Evolutionary conservation across 2,329 filamentous ascomycete genomes (phyloP).

Genomic region (Xylariaceae sp.): DNA sequence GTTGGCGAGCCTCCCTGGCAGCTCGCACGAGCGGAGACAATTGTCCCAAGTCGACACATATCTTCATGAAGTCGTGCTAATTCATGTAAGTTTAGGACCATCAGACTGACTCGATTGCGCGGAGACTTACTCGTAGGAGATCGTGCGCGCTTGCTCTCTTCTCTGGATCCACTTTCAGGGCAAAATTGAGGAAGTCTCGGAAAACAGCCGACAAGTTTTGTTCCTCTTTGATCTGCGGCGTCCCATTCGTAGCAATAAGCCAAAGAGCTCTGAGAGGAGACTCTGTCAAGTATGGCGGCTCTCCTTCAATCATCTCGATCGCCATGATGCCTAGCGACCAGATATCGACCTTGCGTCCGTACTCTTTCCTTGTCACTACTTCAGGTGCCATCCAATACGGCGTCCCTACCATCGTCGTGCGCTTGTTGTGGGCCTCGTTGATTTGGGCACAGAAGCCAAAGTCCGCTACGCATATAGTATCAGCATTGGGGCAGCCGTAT

Average conservation of each 20-base stretch:
- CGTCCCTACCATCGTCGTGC: conserved; percentile 97
- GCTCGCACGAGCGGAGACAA: conserved; percentile 83
- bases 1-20: conserved; percentile 76
- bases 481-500: conserved; percentile 4
- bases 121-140: conserved; percentile 71
- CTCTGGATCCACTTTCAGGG: conserved; percentile 93
- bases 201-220: conserved; percentile 76
- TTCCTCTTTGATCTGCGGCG: conserved; percentile 91
- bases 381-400: conserved; percentile 99
- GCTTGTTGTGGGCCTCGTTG: conserved; percentile 94
- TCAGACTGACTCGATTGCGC: conserved; percentile 13
- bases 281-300: conserved; percentile 94
- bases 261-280: conserved; percentile 89
- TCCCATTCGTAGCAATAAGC: conserved; percentile 95
- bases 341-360: conserved; percentile 96
- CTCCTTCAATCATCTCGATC: conserved; percentile 99
- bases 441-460: conserved; percentile 99
- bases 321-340: conserved; percentile 99
- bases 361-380: conserved; percentile 95
- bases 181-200: conserved; percentile 86
- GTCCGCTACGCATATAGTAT: conserved; percentile 59
- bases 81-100: conserved; percentile 15
- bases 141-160: conserved; percentile 95
- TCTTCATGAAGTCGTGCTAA: conserved; percentile 77
- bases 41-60: conserved; percentile 68